Evolutionary conservation across 73 alveolate genomes (phyloP).

Genomic region (Symbiodinium pilosum): DNA sequence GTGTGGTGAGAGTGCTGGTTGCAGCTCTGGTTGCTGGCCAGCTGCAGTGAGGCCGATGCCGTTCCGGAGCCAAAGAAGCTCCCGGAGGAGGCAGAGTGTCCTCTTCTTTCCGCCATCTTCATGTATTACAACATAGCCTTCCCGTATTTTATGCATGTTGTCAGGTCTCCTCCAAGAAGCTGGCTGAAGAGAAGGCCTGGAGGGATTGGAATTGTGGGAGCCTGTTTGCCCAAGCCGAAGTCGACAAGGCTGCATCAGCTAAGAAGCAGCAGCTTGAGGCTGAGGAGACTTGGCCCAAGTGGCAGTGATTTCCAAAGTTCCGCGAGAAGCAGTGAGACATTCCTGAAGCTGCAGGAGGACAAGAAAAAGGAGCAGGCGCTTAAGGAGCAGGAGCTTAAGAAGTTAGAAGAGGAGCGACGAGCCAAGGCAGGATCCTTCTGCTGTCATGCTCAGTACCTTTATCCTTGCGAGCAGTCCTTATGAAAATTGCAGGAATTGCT

Average conservation of each 20-base stretch:
- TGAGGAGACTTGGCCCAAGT: neutral
- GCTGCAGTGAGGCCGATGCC: neutral
- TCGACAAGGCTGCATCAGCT: neutral
- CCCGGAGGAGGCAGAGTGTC: neutral
- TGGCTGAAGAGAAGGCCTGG: constrained; percentile 19
- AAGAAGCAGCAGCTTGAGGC: neutral
- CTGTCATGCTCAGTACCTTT: neutral
- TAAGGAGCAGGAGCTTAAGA: constrained; percentile 24
- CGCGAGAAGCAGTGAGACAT: neutral
- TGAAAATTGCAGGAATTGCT: constrained; percentile 52
- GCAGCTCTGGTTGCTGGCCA: neutral
- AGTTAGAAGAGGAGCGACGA: constrained; percentile 19
- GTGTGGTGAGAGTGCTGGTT: neutral
- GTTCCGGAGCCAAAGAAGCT: constrained; percentile 17
- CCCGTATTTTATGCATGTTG: no score
- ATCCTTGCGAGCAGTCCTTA: neutral
- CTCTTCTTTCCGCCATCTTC: no score
- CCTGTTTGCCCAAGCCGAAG: neutral
- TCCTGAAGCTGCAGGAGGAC: neutral
- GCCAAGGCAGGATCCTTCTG: constrained; percentile 23
- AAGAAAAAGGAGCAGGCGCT: neutral
- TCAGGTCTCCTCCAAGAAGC: constrained; percentile 25
- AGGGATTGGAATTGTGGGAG: no score
- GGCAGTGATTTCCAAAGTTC: neutral
- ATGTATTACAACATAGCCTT: no score